Evolutionary conservation across 257 asterid genomes (phyloP), one percentile per base, ranked within the genome.

Genomic region (Lycium barbarum): DNA sequence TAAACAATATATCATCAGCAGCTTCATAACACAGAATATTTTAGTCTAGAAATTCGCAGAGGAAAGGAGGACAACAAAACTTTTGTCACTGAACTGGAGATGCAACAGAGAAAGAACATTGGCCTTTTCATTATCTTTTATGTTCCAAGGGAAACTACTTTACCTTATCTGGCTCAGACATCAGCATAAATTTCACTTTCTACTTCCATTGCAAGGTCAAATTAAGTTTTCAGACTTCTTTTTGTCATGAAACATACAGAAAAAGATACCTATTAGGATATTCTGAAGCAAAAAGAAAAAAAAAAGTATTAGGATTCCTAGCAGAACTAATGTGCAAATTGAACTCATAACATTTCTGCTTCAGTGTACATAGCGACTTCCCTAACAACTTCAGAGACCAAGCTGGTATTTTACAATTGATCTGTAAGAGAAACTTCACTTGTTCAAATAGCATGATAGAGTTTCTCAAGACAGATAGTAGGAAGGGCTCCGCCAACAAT

Each of bases 271-370:
- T 49, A 74, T 74, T 49, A 20, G 62, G 8, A 74, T 53, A 74
- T 73, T 11, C 51, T 68, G 76, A 68, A 14, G 38, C 12, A 2
- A 72, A 70, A 43, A 26, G 55, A 71, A n/a, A 22, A 62, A 20
- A 22, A 3, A 35, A 67, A 33, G 74, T 67, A 67, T 51, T 17
- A 74, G 81, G 81, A 74, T 26, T 49, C 45, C 45, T 49, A 73
- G 80, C 6, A n/a, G 45, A 51, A 51, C 81, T 49, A 51, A 7
- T 74, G 18, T 12, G 58, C 18, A 74, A 74, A 49, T 8, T 51
- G 81, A 49, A 49, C 81, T 74, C 81, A n/a, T 45, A 73, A 73
- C 57, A 49, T 45, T 51, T 74, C 22, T 74, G 81, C 81, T 74
- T 74, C 62, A 74, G 62, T 74, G 63, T 49, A 74, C 61, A 74